Percentiles rank a stretch among this genome's conserved stretches.
phyloP scores from a whole-genome alignment of 129 eudicot species.

The Pittosporum tobira region DNA sequence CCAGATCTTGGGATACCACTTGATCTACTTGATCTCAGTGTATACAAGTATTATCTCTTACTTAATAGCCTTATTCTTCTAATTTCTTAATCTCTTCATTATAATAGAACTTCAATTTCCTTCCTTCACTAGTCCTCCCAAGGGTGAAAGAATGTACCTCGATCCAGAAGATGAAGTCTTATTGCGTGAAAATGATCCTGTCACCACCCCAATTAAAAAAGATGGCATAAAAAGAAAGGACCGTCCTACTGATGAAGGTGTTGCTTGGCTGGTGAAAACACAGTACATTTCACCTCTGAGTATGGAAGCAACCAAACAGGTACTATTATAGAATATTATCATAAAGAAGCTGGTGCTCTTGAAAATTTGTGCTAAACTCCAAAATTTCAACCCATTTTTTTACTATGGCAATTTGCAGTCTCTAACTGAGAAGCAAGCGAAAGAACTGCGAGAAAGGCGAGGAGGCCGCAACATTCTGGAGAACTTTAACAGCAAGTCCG shows the following conservation, averaged over 20 bases:
- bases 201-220: conserved; percentile 70
- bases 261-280: conserved; percentile 95
- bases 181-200: conserved; percentile 63
- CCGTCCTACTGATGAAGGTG: conserved; percentile 86
- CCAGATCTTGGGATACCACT: conserved; percentile 96
- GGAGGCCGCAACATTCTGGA: conserved; percentile 56
- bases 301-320: conserved; percentile 82
- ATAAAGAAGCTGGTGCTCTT: background rate
- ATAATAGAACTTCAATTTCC: background rate
- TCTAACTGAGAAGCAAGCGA: conserved; percentile 82
- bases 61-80: background rate
- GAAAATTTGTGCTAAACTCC: background rate
- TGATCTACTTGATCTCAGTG: conserved; percentile 96
- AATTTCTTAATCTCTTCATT: conserved; percentile 2
- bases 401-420: conserved; percentile 39
- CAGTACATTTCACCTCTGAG: conserved; percentile 91
- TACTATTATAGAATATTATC: conserved; percentile 13
- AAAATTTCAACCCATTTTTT: background rate
- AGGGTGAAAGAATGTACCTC: conserved; percentile 37
- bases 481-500: conserved; percentile 57
- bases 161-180: conserved; percentile 86
- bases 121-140: conserved; percentile 53
- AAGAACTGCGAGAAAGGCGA: conserved; percentile 66
- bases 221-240: conserved; percentile 80
- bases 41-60: conserved; percentile 61